Evolutionary conservation across 1,139 yeast genomes (phyloP).

Genomic region (Lodderomyces elongisporus): DNA sequence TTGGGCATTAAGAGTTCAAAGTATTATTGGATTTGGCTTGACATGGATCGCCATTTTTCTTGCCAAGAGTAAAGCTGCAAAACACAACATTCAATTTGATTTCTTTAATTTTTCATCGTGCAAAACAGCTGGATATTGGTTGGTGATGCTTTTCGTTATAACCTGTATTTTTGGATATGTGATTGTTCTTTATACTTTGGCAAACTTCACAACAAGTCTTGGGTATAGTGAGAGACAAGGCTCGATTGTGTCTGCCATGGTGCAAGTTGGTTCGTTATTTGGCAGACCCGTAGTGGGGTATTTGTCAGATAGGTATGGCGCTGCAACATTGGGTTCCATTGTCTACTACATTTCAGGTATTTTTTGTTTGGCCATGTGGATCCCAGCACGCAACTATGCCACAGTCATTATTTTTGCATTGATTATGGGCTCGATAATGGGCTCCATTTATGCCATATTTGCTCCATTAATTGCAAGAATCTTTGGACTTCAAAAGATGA

Average conservation of each 20-base stretch:
- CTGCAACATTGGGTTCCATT: constrained; percentile 30
- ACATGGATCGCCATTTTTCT: constrained; percentile 27
- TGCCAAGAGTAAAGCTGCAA: constrained; percentile 19
- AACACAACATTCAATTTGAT: constrained; percentile 26
- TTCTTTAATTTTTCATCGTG: constrained; percentile 28
- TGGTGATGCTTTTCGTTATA: constrained; percentile 27
- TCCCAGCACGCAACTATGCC: constrained; percentile 30
- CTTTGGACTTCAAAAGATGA: constrained; percentile 46
- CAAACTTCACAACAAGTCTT: constrained; percentile 42
- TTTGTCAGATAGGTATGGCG: constrained; percentile 35
- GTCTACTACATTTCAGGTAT: constrained; percentile 22
- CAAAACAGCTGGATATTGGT: constrained; percentile 27
- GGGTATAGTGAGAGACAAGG: constrained; percentile 41
- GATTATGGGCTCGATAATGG: constrained; percentile 26
- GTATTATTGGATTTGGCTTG: constrained; percentile 30
- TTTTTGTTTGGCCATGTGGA: constrained; percentile 32
- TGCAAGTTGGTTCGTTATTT: constrained; percentile 35
- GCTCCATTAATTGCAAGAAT: constrained; percentile 31
- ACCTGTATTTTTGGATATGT: constrained; percentile 47
- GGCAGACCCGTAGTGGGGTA: constrained; percentile 41
- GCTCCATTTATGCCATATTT: constrained; percentile 25
- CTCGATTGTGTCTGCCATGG: constrained; percentile 42
- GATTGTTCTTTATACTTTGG: constrained; percentile 39
- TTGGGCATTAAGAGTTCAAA: constrained; percentile 37
- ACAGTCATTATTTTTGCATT: constrained; percentile 24